These are phyloP conservation scores for Hypoxylon fragiforme DNA, from an alignment of 495 filamentous ascomycete genomes.

Conservation along the genomic window DNA sequence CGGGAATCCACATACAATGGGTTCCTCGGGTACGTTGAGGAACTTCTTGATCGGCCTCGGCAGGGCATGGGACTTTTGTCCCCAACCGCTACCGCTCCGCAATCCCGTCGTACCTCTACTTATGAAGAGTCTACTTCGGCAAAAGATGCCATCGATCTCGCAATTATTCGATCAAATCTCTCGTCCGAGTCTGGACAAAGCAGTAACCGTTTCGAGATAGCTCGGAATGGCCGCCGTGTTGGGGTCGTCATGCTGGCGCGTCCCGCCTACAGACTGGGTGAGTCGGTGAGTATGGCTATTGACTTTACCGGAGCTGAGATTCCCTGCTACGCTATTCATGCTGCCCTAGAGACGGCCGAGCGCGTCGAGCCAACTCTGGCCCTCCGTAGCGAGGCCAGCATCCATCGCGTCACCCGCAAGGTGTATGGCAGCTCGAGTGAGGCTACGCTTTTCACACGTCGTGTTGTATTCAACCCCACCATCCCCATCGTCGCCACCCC, in stretches of 20 bases:
- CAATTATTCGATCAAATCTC: conserved; percentile 78
- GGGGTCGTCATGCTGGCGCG: conserved; percentile 85
- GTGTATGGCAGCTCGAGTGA: conserved; percentile 76
- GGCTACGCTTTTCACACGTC: conserved; percentile 74
- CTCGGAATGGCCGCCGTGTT: conserved; percentile 81
- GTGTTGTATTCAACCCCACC: conserved; percentile 77
- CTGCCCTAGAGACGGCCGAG: conserved; percentile 78
- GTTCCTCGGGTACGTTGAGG: conserved; percentile 78
- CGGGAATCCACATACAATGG: conserved; percentile 54
- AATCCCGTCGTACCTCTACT: conserved; percentile 58
- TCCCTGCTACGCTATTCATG: conserved; percentile 77
- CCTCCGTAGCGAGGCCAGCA: conserved; percentile 79
- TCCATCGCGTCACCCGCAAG: conserved; percentile 81
- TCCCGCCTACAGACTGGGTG: conserved; percentile 89
- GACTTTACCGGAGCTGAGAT: conserved; percentile 77
- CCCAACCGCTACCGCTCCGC: conserved; percentile 59
- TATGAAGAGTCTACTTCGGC: conserved; percentile 54
- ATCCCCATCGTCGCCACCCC: conserved; percentile 83
- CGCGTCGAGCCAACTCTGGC: conserved; percentile 76
- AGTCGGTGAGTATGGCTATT: conserved; percentile 77
- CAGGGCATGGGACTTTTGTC: conserved; percentile 67
- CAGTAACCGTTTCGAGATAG: conserved; percentile 90
- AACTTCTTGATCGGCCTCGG: conserved; percentile 67
- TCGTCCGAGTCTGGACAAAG: conserved; percentile 62
- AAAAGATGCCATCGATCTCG: conserved; percentile 88